Conservation (phyloP, 2,329 filamentous ascomycete genomes). For the Albifimbria verrucaria region DNA sequence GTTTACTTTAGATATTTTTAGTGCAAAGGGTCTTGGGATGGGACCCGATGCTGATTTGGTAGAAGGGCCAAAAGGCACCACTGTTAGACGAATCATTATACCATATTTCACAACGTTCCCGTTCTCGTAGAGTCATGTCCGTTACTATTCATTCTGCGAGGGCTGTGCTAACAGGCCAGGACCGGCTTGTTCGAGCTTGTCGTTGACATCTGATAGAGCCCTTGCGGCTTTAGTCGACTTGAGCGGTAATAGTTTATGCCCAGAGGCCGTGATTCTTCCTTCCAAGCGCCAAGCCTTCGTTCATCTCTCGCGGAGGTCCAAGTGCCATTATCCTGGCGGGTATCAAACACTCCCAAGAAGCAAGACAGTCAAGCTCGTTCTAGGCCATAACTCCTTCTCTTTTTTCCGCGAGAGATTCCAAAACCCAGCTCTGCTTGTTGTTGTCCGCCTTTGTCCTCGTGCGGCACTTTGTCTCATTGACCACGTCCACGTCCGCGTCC, state of each 20-base stretch:
- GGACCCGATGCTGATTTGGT: too few relatives aligned
- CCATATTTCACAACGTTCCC: too few relatives aligned
- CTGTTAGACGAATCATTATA: background rate
- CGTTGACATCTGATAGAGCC: too few relatives aligned
- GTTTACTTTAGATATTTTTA: background rate
- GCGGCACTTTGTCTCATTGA: conserved; percentile 18
- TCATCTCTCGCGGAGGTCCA: background rate
- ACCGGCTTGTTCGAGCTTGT: too few relatives aligned
- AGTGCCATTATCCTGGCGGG: background rate
- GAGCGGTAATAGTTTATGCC: too few relatives aligned
- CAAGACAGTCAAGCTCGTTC: background rate
- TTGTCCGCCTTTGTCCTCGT: background rate
- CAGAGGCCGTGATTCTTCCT: too few relatives aligned
- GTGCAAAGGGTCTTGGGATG: background rate
- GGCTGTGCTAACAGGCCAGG: too few relatives aligned
- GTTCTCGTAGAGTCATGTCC: too few relatives aligned
- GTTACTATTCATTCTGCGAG: too few relatives aligned
- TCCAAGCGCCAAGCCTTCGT: background rate
- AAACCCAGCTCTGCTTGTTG: too few relatives aligned
- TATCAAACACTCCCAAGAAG: background rate
- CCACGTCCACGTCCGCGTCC: conserved; percentile 34
- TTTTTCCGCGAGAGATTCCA: too few relatives aligned
- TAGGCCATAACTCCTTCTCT: background rate
- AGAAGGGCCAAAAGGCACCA: background rate
- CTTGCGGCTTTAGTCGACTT: too few relatives aligned